Conservation (phyloP, 2,329 filamentous ascomycete genomes). For the Zymoseptoria tritici region DNA sequence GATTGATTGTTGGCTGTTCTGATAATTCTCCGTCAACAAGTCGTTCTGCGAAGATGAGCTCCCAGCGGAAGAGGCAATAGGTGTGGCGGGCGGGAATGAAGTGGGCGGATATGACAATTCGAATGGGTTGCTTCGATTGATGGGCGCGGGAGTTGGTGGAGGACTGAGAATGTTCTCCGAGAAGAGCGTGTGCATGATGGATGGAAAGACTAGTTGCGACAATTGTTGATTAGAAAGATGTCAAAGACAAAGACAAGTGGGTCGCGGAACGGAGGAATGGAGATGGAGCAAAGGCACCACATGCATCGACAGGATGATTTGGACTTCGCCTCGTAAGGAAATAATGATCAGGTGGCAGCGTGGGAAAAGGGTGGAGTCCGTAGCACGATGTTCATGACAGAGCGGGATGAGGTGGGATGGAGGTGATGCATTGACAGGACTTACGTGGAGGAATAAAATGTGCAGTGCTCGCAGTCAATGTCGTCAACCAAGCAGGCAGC, state of each 20-base stretch:
- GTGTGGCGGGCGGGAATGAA: slow-evolving; percentile 14
- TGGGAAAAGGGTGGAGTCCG: neutral
- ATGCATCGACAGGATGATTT: neutral
- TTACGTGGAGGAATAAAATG: neutral
- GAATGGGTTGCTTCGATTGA: slow-evolving; percentile 23
- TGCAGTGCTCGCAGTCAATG: neutral
- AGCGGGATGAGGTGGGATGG: neutral
- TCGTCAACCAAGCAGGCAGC: neutral
- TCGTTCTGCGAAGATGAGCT: slow-evolving; percentile 23
- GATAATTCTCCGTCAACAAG: slow-evolving; percentile 24
- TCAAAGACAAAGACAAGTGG: neutral
- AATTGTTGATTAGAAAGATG: neutral
- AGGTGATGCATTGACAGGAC: neutral
- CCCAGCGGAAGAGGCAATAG: slow-evolving; percentile 18
- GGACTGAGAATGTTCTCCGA: slow-evolving; percentile 27
- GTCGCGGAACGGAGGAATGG: neutral
- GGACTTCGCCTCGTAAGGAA: neutral
- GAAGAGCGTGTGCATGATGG: slow-evolving; percentile 29
- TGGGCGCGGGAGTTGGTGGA: slow-evolving; percentile 17
- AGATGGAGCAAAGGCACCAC: neutral
- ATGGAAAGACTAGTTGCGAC: neutral
- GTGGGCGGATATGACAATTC: slow-evolving; percentile 24
- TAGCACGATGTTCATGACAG: neutral
- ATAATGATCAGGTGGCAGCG: neutral
- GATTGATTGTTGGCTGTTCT: slow-evolving; percentile 19